These are phyloP conservation scores for Neckera pumila DNA, from an alignment of 225 moss, liverwort and hornwort species.

Conservation along the genomic window DNA sequence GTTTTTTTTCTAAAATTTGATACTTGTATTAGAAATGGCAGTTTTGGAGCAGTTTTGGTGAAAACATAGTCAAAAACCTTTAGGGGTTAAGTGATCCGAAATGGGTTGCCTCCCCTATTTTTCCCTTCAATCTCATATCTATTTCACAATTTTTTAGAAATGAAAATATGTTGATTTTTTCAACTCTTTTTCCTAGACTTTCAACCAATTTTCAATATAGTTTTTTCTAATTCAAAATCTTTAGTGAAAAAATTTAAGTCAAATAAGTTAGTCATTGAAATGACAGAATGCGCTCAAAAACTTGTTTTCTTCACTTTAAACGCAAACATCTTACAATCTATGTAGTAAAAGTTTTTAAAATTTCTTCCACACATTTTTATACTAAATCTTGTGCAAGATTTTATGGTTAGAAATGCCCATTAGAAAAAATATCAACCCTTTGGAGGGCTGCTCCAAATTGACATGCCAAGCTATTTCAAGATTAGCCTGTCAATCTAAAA, in stretches of 20 bases:
- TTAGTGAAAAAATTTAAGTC: not conserved
- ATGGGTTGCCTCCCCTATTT: too few species aligned
- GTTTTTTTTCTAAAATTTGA: too few species aligned
- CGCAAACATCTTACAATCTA: not conserved
- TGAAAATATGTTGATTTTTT: not conserved
- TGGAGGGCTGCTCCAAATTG: too few species aligned
- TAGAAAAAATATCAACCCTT: too few species aligned
- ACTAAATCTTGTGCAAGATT: not conserved
- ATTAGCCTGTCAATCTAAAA: too few species aligned
- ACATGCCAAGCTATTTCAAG: too few species aligned
- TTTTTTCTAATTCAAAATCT: not conserved
- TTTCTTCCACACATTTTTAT: not conserved
- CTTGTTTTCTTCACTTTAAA: not conserved
- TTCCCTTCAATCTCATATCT: not conserved
- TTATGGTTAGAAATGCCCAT: too few species aligned
- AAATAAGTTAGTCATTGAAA: fast-evolving
- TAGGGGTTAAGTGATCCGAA: too few species aligned
- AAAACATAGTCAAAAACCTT: too few species aligned
- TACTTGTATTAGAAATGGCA: too few species aligned
- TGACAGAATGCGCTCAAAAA: too few species aligned
- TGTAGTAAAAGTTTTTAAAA: not conserved
- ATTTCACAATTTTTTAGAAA: not conserved
- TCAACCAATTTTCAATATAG: not conserved
- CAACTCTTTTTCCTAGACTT: not conserved
- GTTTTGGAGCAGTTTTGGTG: too few species aligned